phyloP scores from a whole-genome alignment of 306 rosid genomes.

The Fagus sylvatica region DNA sequence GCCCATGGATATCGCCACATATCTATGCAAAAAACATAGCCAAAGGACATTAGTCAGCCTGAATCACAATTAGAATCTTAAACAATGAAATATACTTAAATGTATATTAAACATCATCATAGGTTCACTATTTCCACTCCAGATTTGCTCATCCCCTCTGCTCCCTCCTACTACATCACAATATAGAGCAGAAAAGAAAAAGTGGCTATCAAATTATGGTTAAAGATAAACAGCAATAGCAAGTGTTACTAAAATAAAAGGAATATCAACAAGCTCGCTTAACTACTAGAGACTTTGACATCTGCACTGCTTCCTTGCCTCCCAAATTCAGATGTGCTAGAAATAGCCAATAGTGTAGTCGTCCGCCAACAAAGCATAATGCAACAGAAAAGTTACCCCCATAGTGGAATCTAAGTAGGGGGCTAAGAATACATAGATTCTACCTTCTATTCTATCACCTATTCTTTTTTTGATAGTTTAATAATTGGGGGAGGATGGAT shows the following conservation, averaged over 20 bases:
- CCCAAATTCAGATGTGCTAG: not conserved
- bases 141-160: not conserved
- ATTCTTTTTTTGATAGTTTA: not conserved
- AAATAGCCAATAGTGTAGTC: not conserved
- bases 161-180: not conserved
- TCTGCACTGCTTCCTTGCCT: not conserved
- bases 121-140: not conserved
- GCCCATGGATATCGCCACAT: constrained; percentile 99
- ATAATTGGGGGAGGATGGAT: no score
- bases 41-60: constrained; percentile 18
- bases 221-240: not conserved
- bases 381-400: not conserved
- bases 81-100: not conserved
- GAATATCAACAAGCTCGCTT: not conserved
- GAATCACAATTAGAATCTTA: constrained; percentile 8
- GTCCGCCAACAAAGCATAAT: not conserved
- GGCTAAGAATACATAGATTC: not conserved
- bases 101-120: not conserved
- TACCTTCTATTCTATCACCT: not conserved
- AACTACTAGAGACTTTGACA: not conserved
- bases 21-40: constrained; percentile 48
- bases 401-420: not conserved
- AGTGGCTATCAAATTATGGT: not conserved
- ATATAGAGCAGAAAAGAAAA: not conserved
- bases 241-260: not conserved